Percentiles rank a stretch among this genome's conserved stretches.
Evolutionary conservation across 2,329 filamentous ascomycete genomes (phyloP).

Genomic region (Aspergillus ochraceus): DNA sequence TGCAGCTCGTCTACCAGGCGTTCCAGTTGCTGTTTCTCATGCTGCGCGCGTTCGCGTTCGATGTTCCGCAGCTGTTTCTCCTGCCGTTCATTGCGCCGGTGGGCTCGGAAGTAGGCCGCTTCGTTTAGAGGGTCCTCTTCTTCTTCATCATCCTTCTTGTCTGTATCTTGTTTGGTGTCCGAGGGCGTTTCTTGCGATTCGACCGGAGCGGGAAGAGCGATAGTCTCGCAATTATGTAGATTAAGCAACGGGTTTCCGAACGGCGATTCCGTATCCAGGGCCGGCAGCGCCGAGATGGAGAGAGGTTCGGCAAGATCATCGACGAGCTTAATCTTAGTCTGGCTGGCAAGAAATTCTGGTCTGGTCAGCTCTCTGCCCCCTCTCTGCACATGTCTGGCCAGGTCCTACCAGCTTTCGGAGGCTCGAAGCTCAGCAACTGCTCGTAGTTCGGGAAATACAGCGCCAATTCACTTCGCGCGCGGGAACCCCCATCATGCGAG

Average conservation of each 20-base stretch:
- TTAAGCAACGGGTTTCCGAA: constrained; percentile 39
- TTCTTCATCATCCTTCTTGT: not conserved
- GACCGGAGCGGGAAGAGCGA: constrained; percentile 17
- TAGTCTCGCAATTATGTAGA: constrained; percentile 38
- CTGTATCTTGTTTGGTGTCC: not conserved
- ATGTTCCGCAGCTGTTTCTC: constrained; percentile 70
- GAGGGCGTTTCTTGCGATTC: constrained; percentile 17
- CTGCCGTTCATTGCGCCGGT: constrained; percentile 62
- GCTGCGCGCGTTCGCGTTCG: constrained; percentile 65
- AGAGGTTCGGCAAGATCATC: constrained; percentile 53
- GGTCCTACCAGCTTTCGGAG: constrained; percentile 69
- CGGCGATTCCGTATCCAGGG: constrained; percentile 22
- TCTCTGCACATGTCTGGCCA: not conserved
- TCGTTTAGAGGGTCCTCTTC: constrained; percentile 58
- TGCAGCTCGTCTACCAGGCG: constrained; percentile 76
- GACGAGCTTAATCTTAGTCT: constrained; percentile 71
- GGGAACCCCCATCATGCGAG: constrained; percentile 76
- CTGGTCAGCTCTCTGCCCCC: not conserved
- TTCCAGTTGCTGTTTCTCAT: constrained; percentile 67
- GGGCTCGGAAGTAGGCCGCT: constrained; percentile 57
- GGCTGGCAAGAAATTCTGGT: constrained; percentile 68
- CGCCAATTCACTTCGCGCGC: constrained; percentile 88
- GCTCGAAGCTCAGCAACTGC: constrained; percentile 84
- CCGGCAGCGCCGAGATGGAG: constrained; percentile 18
- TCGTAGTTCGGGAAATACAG: constrained; percentile 93